A percentile compares a stretch with the other conserved stretches of the same genome.
These are phyloP conservation scores for Coccomyxa subellipsoidea DNA, from an alignment of 163 green algal genomes.

Conservation along the genomic window DNA sequence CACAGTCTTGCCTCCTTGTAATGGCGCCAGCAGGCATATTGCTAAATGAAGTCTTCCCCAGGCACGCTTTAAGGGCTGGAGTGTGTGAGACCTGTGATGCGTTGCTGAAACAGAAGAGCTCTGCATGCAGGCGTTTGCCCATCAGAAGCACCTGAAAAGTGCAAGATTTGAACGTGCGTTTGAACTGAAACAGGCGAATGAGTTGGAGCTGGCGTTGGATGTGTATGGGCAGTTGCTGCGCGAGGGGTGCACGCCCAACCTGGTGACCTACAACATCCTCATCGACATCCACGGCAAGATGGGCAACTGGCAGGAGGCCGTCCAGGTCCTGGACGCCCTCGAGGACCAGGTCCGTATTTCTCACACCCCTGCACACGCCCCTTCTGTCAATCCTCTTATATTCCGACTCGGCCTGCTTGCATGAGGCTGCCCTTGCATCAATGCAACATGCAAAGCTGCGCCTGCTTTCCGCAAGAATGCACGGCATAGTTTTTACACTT, in stretches of 20 bases:
- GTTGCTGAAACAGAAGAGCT: no score
- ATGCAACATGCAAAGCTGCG: no score
- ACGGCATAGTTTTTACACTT: no score
- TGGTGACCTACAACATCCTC: constrained; percentile 62
- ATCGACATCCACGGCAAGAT: constrained; percentile 52
- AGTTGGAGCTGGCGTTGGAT: constrained; percentile 55
- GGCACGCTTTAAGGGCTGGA: no score
- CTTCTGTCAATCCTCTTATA: no score
- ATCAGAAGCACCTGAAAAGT: neutral
- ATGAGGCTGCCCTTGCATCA: no score
- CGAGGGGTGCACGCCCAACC: constrained; percentile 51
- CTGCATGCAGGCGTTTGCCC: no score
- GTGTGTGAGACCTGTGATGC: neutral
- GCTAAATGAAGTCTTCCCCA: no score
- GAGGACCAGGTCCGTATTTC: constrained; percentile 27
- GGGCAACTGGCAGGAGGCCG: constrained; percentile 45
- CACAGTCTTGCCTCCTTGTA: no score
- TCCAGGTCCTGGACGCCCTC: constrained; percentile 62
- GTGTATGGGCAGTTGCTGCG: constrained; percentile 50
- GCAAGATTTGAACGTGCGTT: neutral
- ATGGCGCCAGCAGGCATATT: no score
- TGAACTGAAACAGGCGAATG: constrained; percentile 23
- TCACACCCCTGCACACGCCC: neutral
- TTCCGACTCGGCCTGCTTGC: no score
- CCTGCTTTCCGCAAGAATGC: no score